Evolutionary conservation across 108 stramenopile species (phyloP), one percentile per base, ranked within the genome.

Genomic region (Ochromonas danica): DNA sequence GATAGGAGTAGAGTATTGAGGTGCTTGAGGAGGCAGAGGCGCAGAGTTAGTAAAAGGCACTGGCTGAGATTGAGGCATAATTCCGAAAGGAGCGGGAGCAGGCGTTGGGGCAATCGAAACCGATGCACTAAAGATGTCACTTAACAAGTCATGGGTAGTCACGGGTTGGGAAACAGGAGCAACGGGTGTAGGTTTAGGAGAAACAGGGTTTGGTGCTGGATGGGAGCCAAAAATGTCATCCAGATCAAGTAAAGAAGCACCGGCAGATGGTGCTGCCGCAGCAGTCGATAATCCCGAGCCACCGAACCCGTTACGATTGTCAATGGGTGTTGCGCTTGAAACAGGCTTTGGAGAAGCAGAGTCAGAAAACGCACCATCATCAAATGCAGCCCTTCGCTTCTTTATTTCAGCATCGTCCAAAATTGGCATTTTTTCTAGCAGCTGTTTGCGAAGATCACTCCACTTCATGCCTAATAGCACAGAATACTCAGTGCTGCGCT

Each of bases 401-500:
- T 1, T 43, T 41, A 28, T 39, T 30, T 1, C 41, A 57, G 78
- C 82, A 30, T 38, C 22, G 40, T 35, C 83, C 28, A 40, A 30
- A 39, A 79, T 62, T 41, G 97, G 96, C 95, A 98, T 98, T 61
- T 94, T 85, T 0, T 94, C 93, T 51, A 98, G 70, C 1, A 93
- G 91, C 80, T 96, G 94, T 70, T 88, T 90, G 22, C 92, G 92
- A 3, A 94, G 77, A 0, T 33, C 30, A 25, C 79, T 61, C 91
- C 90, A 85, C 86, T 92, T 71, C 81, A 82, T n/a, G 87, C 88
- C 85, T 60, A 97, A 81, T 62, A 98, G 71, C 22, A 93, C 91
- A 71, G 89, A 86, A 72, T 94, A 97, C 85, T 98, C 97, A 74
- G 94, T 94, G 3, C 93, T 90, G 28, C 97, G 88, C 10, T 95